Conservation (phyloP, 805 yeast species). For the Saccharomycopsis fodiens region DNA sequence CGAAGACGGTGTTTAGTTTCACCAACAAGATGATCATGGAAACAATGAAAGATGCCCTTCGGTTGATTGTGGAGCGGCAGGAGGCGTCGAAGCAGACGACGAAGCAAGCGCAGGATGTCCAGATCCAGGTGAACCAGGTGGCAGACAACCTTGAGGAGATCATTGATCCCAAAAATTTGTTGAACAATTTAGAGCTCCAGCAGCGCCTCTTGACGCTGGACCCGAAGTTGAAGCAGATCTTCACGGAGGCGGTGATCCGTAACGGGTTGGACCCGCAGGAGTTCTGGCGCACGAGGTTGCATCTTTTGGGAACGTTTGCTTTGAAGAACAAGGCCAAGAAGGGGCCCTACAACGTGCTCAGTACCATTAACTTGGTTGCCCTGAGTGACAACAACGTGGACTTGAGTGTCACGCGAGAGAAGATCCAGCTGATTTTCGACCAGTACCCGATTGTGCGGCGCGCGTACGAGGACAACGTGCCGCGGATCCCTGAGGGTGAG, state of each 20-base stretch:
- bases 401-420: conserved; percentile 86
- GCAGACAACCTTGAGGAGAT: conserved; percentile 33
- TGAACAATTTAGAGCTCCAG: conserved; percentile 70
- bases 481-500: conserved; percentile 80
- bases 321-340: conserved; percentile 74
- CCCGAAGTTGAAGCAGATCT: conserved; percentile 59
- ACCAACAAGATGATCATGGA: conserved; percentile 72
- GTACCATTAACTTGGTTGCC: conserved; percentile 91
- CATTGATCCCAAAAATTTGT: conserved; percentile 48
- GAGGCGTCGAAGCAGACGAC: conserved; percentile 31
- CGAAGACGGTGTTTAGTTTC: conserved; percentile 48
- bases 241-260: conserved; percentile 81
- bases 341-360: conserved; percentile 90
- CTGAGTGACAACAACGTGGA: conserved; percentile 89
- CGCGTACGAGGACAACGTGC: conserved; percentile 89
- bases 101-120: conserved; percentile 6
- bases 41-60: conserved; percentile 56
- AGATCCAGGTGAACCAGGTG: conserved; percentile 7
- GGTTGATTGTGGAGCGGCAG: conserved; percentile 60
- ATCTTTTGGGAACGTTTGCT: conserved; percentile 77
- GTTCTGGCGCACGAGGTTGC: conserved; percentile 81
- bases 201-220: conserved; percentile 69
- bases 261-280: conserved; percentile 70
- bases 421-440: conserved; percentile 79
- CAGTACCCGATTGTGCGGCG: conserved; percentile 87